phyloP scores from a whole-genome alignment of 129 eudicot genomes.

The Flaveria sonorensis region DNA sequence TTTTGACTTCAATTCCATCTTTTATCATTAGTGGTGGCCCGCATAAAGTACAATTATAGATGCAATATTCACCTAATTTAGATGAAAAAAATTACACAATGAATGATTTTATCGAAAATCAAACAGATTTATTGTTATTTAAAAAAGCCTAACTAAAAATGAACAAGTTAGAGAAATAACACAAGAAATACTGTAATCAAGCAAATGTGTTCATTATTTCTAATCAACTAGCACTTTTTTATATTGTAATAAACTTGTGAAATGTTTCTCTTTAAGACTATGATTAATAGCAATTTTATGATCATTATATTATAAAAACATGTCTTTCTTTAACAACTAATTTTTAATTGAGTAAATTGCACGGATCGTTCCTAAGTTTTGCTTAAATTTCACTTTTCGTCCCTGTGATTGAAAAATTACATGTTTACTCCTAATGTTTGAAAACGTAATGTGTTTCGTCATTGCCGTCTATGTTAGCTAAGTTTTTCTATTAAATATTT shows the following conservation, averaged over 20 bases:
- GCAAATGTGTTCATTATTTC: background rate
- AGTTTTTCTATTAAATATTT: no score
- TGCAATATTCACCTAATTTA: slow-evolving; percentile 18
- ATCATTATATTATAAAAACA: no score
- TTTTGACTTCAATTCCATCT: background rate
- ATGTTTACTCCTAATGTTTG: no score
- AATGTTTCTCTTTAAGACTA: no score
- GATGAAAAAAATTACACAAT: background rate
- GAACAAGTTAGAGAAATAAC: background rate
- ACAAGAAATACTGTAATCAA: background rate
- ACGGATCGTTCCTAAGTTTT: no score
- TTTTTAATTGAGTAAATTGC: no score
- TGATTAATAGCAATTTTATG: no score
- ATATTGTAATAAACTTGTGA: background rate
- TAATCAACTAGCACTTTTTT: background rate
- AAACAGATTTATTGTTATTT: background rate
- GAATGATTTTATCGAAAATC: background rate
- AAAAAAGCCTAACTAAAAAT: background rate
- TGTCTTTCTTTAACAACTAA: no score
- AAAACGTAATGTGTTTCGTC: no score
- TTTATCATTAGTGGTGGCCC: slow-evolving; percentile 14
- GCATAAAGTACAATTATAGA: slow-evolving; percentile 17
- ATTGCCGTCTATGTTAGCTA: no score
- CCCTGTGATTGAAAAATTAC: no score
- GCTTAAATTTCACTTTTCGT: no score